Percentiles rank a stretch among this genome's conserved stretches.
Conservation (phyloP, 2,329 filamentous ascomycete species). For the Hypoxylon sp. region DNA sequence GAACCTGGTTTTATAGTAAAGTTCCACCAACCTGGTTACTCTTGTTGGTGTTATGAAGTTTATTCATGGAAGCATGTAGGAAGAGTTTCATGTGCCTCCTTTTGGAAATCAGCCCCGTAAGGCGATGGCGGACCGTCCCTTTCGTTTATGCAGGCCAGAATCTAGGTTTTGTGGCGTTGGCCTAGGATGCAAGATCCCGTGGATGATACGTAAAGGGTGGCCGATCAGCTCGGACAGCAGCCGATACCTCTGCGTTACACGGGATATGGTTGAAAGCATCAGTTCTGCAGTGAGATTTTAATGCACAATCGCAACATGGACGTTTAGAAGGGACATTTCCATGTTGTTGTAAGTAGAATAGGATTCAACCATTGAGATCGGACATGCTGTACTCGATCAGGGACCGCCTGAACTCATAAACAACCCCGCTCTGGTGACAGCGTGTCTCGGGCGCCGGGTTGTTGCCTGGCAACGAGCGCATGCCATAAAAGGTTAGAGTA, state of each 20-base stretch:
- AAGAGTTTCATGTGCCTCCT: conserved; percentile 26
- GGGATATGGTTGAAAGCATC: conserved; percentile 1
- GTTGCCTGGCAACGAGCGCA: conserved; percentile 42
- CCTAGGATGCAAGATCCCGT: conserved; percentile 40
- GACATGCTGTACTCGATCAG: conserved; percentile 9
- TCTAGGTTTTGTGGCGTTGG: conserved; percentile 37
- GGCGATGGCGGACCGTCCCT: conserved; percentile 39
- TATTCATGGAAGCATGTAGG: neutral
- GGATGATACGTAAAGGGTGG: conserved; percentile 31
- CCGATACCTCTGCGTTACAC: conserved; percentile 12
- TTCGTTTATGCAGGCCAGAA: conserved; percentile 36
- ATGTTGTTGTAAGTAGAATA: neutral
- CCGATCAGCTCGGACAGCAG: conserved; percentile 7
- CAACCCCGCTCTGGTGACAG: conserved; percentile 34
- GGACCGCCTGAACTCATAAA: conserved; percentile 33
- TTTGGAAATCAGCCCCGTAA: conserved; percentile 26
- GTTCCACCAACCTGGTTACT: conserved; percentile 13
- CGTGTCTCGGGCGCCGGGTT: conserved; percentile 12
- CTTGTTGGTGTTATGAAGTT: neutral
- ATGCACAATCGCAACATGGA: neutral
- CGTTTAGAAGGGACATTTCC: neutral
- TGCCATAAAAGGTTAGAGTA: conserved; percentile 24
- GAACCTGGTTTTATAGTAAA: conserved; percentile 1
- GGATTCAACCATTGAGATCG: neutral
- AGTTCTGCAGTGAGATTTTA: conserved; percentile 6